Conservation (phyloP, 2,329 filamentous ascomycete genomes). For the Ophiostoma piceae region DNA sequence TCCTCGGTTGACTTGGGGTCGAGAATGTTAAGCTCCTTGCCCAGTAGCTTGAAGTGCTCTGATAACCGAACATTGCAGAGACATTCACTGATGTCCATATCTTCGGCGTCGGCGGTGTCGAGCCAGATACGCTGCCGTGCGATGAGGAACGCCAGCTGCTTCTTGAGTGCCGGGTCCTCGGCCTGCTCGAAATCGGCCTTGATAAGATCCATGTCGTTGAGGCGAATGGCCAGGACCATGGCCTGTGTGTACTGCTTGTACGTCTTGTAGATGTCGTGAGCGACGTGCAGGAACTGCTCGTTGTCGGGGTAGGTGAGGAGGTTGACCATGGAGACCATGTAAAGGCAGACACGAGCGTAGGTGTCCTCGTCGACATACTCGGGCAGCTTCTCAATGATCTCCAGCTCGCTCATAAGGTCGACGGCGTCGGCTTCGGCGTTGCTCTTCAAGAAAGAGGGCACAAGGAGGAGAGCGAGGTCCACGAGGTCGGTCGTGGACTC, state of each 20-base stretch:
- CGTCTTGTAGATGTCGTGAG: constrained; percentile 86
- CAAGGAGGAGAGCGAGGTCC: constrained; percentile 74
- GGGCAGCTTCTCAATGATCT: constrained; percentile 90
- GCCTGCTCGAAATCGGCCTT: constrained; percentile 72
- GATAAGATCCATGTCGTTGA: constrained; percentile 84
- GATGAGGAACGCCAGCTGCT: constrained; percentile 90
- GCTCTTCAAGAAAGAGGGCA: constrained; percentile 93
- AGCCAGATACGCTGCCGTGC: constrained; percentile 86
- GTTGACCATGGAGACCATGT: constrained; percentile 99
- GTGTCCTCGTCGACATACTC: constrained; percentile 91
- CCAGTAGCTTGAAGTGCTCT: constrained; percentile 88
- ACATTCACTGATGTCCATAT: constrained; percentile 76
- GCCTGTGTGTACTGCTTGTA: constrained; percentile 93
- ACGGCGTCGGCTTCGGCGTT: constrained; percentile 98
- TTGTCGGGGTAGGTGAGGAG: constrained; percentile 97
- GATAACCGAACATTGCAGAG: constrained; percentile 82
- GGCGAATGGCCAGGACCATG: constrained; percentile 85
- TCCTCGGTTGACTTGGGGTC: constrained; percentile 97
- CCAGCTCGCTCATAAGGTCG: constrained; percentile 91
- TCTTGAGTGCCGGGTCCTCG: constrained; percentile 74
- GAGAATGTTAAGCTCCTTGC: constrained; percentile 92
- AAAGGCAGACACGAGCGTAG: constrained; percentile 86
- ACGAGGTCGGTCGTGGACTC: constrained; percentile 78
- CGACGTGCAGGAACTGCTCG: constrained; percentile 86
- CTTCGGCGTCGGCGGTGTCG: constrained; percentile 39